phyloP scores from a whole-genome alignment of 805 yeast species.

The Naumovozyma dairenensis region DNA sequence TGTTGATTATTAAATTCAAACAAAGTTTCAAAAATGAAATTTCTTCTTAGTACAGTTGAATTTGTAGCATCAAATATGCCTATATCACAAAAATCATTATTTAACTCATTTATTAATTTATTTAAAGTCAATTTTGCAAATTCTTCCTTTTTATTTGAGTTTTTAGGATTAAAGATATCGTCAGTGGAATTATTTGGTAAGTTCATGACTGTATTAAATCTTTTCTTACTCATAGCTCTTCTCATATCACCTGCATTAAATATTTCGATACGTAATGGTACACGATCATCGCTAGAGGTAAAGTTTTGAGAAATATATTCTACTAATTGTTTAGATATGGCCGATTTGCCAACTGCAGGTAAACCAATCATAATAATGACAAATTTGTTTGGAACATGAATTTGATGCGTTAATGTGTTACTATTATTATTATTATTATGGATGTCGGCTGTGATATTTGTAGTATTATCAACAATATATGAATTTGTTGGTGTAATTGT shows the following conservation, averaged over 20 bases:
- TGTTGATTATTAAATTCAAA: slow-evolving; percentile 11
- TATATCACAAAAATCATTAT: slow-evolving; percentile 37
- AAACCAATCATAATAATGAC: slow-evolving; percentile 65
- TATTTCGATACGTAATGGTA: slow-evolving; percentile 31
- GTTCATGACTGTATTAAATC: slow-evolving; percentile 11
- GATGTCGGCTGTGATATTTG: too few species aligned
- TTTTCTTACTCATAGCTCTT: slow-evolving; percentile 37
- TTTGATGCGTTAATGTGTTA: too few species aligned
- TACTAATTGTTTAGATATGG: slow-evolving; percentile 56
- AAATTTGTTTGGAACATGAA: too few species aligned
- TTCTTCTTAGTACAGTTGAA: slow-evolving; percentile 38
- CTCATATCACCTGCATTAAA: slow-evolving; percentile 72
- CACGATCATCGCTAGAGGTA: slow-evolving; percentile 8
- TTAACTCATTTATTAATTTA: slow-evolving; percentile 35
- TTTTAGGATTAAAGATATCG: slow-evolving; percentile 35
- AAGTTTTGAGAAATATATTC: slow-evolving; percentile 37
- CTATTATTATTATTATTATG: too few species aligned
- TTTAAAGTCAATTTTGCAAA: slow-evolving; percentile 46
- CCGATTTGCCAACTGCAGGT: slow-evolving; percentile 72
- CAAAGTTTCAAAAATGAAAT: slow-evolving; percentile 20
- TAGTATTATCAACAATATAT: too few species aligned
- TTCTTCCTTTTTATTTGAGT: slow-evolving; percentile 36
- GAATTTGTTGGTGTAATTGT: too few species aligned
- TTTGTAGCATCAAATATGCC: slow-evolving; percentile 57
- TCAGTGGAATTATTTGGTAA: slow-evolving; percentile 27